Evolutionary conservation across 2,329 filamentous ascomycete species (phyloP).

Genomic region (Stagonosporopsis chrysanthemi): DNA sequence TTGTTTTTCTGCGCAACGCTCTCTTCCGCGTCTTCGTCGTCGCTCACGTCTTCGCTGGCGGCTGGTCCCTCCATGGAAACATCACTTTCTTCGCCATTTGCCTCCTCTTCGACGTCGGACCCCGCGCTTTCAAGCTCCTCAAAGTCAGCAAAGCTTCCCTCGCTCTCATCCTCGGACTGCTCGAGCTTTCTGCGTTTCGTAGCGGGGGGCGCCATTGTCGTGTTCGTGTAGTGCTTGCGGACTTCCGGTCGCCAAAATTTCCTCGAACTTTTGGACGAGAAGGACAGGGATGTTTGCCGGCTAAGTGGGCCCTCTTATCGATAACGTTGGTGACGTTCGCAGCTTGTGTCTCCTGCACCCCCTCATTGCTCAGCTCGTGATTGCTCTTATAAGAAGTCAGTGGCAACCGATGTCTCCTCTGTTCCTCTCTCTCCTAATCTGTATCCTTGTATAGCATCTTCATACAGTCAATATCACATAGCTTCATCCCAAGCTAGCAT

Average conservation of each 20-base stretch:
- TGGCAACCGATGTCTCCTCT: not conserved
- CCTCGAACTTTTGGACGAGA: slow-evolving; percentile 28
- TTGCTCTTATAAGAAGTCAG: slow-evolving; percentile 1
- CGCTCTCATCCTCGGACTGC: slow-evolving; percentile 45
- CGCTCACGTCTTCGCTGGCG: slow-evolving; percentile 17
- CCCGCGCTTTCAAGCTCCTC: slow-evolving; percentile 26
- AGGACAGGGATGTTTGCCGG: slow-evolving; percentile 3
- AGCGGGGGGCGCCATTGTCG: slow-evolving; percentile 46
- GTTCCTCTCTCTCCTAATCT: slow-evolving; percentile 6
- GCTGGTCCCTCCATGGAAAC: slow-evolving; percentile 26
- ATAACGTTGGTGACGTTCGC: slow-evolving; percentile 23
- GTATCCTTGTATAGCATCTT: slow-evolving; percentile 30
- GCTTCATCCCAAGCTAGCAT: not conserved
- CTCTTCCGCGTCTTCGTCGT: slow-evolving; percentile 29
- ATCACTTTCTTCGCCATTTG: slow-evolving; percentile 24
- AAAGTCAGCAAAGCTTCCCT: slow-evolving; percentile 36
- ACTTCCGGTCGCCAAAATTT: slow-evolving; percentile 28
- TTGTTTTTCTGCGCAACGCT: slow-evolving; percentile 22
- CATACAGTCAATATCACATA: not conserved
- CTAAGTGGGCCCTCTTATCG: slow-evolving; percentile 25
- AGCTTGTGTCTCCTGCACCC: slow-evolving; percentile 16
- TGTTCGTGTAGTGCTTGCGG: slow-evolving; percentile 14
- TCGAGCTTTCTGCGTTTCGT: slow-evolving; percentile 59
- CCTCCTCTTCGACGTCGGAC: slow-evolving; percentile 22
- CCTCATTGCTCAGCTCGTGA: slow-evolving; percentile 9